These are phyloP conservation scores for Nicotiana tomentosiformis DNA, from an alignment of 257 asterid species.

Conservation along the genomic window DNA sequence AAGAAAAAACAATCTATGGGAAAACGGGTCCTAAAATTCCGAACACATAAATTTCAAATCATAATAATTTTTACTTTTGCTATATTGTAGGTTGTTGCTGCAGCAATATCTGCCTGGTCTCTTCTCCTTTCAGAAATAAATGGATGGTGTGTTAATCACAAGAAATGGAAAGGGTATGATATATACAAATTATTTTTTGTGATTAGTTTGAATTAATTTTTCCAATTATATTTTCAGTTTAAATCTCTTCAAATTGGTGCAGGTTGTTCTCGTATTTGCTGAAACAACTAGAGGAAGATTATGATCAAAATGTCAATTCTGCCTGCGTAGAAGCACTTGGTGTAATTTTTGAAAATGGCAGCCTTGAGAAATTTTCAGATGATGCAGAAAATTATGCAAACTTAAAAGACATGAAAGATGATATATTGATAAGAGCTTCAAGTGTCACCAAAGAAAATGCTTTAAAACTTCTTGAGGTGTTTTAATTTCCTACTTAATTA, in stretches of 20 bases:
- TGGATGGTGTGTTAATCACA: slow-evolving; percentile 21
- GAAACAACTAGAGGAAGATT: neutral
- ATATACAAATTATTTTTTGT: no score
- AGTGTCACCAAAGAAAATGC: neutral
- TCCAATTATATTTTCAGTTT: neutral
- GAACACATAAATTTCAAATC: no score
- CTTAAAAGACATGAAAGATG: neutral
- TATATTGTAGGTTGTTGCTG: slow-evolving; percentile 9
- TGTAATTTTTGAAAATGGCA: neutral
- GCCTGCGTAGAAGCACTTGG: neutral
- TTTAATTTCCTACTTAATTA: neutral
- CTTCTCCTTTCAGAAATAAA: slow-evolving; percentile 24
- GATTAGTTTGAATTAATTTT: neutral
- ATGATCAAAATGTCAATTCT: neutral
- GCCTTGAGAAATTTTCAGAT: neutral
- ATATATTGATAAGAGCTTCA: neutral
- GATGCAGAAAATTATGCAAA: neutral
- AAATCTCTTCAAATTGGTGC: neutral
- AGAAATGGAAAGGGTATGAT: slow-evolving; percentile 26
- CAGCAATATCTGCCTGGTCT: slow-evolving; percentile 31
- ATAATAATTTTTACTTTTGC: neutral
- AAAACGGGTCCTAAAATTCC: no score
- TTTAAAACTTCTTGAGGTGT: neutral
- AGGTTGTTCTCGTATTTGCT: neutral
- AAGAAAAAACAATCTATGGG: no score